phyloP scores from a whole-genome alignment of 257 asterid genomes.

The Galeopsis tetrahit region DNA sequence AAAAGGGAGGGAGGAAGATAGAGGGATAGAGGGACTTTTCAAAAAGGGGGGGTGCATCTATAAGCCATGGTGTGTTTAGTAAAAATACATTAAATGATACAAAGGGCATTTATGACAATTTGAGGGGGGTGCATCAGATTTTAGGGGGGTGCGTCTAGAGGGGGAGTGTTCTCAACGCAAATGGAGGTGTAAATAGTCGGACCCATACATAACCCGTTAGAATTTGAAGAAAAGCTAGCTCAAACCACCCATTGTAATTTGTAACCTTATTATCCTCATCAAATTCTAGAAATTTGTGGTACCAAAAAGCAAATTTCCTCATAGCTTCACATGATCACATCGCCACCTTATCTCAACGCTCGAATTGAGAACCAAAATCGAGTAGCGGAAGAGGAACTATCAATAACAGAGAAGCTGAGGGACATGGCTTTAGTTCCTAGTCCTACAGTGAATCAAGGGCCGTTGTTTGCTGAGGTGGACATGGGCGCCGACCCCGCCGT shows the following conservation, averaged over 20 bases:
- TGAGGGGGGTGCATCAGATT: no score
- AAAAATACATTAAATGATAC: no score
- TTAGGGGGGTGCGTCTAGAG: no score
- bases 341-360: constrained; percentile 22
- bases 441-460: constrained; percentile 51
- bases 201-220: no score
- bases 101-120: no score
- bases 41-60: no score
- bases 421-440: constrained; percentile 68
- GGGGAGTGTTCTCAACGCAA: no score
- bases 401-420: constrained; percentile 35
- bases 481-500: constrained; percentile 73
- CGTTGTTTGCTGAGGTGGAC: constrained; percentile 77
- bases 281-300: constrained; percentile 31
- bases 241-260: not conserved
- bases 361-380: constrained; percentile 29
- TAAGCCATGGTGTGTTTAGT: no score
- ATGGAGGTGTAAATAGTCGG: no score
- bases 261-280: not conserved
- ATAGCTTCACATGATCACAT: constrained; percentile 24
- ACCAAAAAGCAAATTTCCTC: not conserved
- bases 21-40: no score
- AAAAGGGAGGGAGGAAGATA: no score
- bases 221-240: constrained; percentile 7
- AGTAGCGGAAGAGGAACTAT: constrained; percentile 16